Conservation (phyloP, 169 alveolate genomes). For the Plasmodium vivax region DNA sequence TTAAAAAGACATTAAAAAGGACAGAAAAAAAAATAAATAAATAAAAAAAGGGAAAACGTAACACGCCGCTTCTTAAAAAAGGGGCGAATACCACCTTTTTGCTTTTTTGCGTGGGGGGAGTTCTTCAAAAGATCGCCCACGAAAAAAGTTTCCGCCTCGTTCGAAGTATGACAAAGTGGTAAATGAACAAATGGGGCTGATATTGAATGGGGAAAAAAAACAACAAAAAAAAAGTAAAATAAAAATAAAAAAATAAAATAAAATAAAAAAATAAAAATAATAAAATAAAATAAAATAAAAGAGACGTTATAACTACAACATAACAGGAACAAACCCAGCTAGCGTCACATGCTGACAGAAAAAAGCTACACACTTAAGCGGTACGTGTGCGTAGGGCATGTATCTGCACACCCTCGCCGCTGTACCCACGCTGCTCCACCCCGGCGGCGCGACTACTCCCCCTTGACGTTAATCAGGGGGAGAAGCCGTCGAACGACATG, state of each 20-base stretch:
- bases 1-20: not conserved
- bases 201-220: not conserved
- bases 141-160: not conserved
- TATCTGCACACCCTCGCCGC: not conserved
- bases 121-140: not conserved
- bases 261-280: not conserved
- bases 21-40: not conserved
- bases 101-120: not conserved
- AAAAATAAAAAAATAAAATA: not conserved
- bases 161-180: not conserved
- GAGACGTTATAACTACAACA: not conserved
- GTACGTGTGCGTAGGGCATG: not conserved
- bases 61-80: not conserved
- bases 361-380: not conserved
- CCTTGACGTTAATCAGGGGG: constrained; percentile 82
- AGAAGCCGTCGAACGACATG: constrained; percentile 71
- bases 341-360: not conserved
- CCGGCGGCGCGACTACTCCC: constrained; percentile 22
- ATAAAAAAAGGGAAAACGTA: not conserved
- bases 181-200: not conserved
- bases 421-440: not conserved
- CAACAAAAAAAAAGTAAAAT: not conserved
- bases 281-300: not conserved
- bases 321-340: not conserved
- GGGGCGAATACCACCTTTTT: not conserved